Evolutionary conservation across 768 basidiomycete species (phyloP), one percentile per base, ranked within the genome.

Genomic region (Melanogaster broomeanus): DNA sequence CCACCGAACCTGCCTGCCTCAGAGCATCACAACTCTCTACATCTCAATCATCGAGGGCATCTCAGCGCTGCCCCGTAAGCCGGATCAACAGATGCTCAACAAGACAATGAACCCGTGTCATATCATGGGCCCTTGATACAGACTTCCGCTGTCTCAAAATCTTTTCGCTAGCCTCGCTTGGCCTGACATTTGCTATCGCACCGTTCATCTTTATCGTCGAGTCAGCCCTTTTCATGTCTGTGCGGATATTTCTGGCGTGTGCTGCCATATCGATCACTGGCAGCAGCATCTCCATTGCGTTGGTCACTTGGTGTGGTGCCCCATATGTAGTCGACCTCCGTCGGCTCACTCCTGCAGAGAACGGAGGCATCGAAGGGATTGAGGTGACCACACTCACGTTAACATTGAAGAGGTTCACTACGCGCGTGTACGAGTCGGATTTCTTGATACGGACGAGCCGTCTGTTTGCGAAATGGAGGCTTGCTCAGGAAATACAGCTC

Each of bases 131-230:
- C 91, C 2, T 73, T 93, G 34, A 71, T 84, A 1, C 66, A 74
- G 39, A 88, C 91, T 2, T 90, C 73, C 80, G 83, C 49, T 79
- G 81, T 21, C 78, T 93, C 49, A 93, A 94, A 67, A 68, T 90
- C 9, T 92, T 94, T 73, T 93, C 91, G 12, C 72, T 95, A 1
- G 81, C 84, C 21, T 92, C 92, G 1, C 78, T 94, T 42, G 77
- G 77, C 3, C 77, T 91, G 43, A 85, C 89, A 10, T 70, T 76
- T 51, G 76, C 81, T 4, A 74, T 94, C 59, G 75, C 88, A 2
- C 93, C 93, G 1, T 84, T 94, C 71, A 82, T 94, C 54, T 88
- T 94, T 68, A 64, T 90, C 46, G 76, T 94, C 58, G 90, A 93
- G 53, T 87, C 90, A 5, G 79, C 79, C 21, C 77, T 94, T 7